phyloP scores from a whole-genome alignment of 352 stramenopile species.

The Aphanomyces invadans region DNA sequence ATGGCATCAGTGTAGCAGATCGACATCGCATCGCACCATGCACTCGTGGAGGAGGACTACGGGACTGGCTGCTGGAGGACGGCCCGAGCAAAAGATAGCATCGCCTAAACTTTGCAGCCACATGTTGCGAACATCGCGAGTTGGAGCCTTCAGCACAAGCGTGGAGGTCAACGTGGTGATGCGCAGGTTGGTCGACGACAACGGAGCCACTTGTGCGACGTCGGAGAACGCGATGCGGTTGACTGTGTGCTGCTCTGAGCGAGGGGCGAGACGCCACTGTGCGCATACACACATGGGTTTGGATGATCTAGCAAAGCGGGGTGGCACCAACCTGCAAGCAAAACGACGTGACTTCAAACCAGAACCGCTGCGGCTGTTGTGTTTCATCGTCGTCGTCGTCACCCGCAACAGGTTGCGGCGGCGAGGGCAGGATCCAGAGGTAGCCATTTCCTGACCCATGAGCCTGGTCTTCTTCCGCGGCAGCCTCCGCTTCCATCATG shows the following conservation, averaged over 20 bases:
- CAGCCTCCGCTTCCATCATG: neutral
- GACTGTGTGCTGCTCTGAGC: neutral
- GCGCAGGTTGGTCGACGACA: neutral
- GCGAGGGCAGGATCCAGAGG: neutral
- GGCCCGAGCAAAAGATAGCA: slow-evolving; percentile 16
- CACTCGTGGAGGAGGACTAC: neutral
- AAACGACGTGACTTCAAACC: slow-evolving; percentile 12
- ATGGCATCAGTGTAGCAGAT: neutral
- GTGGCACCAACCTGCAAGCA: slow-evolving; percentile 9
- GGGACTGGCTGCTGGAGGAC: neutral
- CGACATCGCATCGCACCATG: neutral
- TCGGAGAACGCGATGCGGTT: neutral
- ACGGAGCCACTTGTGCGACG: slow-evolving; percentile 1
- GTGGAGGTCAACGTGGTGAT: neutral
- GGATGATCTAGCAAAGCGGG: neutral
- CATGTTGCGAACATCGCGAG: neutral
- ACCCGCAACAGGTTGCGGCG: too few species aligned
- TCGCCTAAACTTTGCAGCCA: slow-evolving; percentile 15
- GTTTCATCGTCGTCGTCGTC: neutral
- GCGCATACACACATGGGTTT: neutral
- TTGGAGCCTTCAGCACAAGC: neutral
- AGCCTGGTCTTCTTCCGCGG: slow-evolving; percentile 1
- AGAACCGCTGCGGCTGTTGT: neutral
- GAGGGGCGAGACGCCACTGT: slow-evolving; percentile 6
- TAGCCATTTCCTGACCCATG: neutral